phyloP scores from a whole-genome alignment of 192 early-diverging fungal genomes.

The Mortierella hygrophila region DNA sequence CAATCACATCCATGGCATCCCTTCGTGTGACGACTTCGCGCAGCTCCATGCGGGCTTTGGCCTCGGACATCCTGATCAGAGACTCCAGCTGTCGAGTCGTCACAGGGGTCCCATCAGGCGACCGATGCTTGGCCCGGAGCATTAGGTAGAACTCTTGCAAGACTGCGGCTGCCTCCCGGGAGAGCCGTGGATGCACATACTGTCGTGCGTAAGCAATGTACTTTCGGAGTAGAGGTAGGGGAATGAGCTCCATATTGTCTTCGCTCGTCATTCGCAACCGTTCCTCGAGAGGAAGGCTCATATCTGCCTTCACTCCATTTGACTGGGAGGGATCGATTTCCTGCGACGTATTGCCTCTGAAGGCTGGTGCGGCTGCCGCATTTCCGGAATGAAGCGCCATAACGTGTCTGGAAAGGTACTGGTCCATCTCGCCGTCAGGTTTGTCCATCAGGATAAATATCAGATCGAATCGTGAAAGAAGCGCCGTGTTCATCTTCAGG shows the following conservation, averaged over 20 bases:
- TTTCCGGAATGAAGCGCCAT: conserved; percentile 77
- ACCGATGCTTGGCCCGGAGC: conserved; percentile 72
- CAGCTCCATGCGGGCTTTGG: conserved; percentile 81
- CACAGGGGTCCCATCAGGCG: conserved; percentile 78
- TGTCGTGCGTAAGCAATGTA: conserved; percentile 91
- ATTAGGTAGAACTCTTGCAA: conserved; percentile 83
- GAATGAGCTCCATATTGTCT: conserved; percentile 72
- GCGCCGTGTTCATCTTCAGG: conserved; percentile 78
- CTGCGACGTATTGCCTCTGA: conserved; percentile 19
- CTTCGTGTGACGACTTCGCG: conserved; percentile 75
- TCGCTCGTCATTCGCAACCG: conserved; percentile 65
- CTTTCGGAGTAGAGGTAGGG: conserved; percentile 76
- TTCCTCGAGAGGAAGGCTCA: conserved; percentile 34
- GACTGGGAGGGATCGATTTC: conserved; percentile 6
- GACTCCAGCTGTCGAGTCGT: conserved; percentile 89
- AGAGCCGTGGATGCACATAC: conserved; percentile 78
- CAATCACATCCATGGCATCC: conserved; percentile 83
- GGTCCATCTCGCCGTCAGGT: conserved; percentile 85
- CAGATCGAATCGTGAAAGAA: conserved; percentile 86
- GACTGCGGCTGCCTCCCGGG: conserved; percentile 66
- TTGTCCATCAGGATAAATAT: conserved; percentile 86
- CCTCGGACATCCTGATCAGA: conserved; percentile 81
- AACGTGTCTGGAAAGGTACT: conserved; percentile 83
- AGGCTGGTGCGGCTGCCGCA: neutral
- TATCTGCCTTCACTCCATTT: conserved; percentile 13